Base-by-base conservation (phyloP, 768 basidiomycete genomes). In the Lactarius evosmus region DNA sequence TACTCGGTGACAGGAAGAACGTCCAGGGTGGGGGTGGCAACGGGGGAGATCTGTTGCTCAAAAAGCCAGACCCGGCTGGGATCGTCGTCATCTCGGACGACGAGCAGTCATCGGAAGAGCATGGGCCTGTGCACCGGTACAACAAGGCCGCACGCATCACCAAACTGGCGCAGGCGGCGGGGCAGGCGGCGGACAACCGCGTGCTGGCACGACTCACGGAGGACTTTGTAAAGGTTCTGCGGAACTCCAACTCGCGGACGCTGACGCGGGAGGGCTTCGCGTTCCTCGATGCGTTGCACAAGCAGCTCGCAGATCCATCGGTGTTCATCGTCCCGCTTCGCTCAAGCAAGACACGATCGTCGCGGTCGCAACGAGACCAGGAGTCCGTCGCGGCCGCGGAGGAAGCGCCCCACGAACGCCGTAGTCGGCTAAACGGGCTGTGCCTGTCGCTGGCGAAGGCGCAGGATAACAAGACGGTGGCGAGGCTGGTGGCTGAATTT, bases 221-320 rank as follows among this genome's bases (percentile, higher is more conserved):
- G 51, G 85, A 88, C 56, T 91, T 90, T 69, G 75, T 81, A n/a
- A 78, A 78, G 44, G 80, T 85, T 46, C 75, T 91, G 72, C 81
- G 86, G 72, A 81, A 80, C 61, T 87, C 85, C 70, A 85, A 81
- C 51, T 89, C 88, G 62, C 81, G 80, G 68, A 83, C 82, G 55
- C 70, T 88, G 69, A 91, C 85, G 38, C 86, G 83, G 72, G 87
- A 91, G 66, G 89, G 83, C 7, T 88, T 86, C 69, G 74, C 77
- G 27, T 88, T 92, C 74, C 74, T 92, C 59, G 88, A 90, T 67
- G 80, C 83, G 32, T 71, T 92, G 66, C 79, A 83, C 74, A 88
- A 87, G 72, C 88, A 88, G 70, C 79, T 92, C 50, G 83, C 81
- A 40, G 85, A 89, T 72, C 86, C 89, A 36, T 83, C 84, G 22